phyloP scores from a whole-genome alignment of 768 basidiomycete genomes.

The Serendipita sp. region DNA sequence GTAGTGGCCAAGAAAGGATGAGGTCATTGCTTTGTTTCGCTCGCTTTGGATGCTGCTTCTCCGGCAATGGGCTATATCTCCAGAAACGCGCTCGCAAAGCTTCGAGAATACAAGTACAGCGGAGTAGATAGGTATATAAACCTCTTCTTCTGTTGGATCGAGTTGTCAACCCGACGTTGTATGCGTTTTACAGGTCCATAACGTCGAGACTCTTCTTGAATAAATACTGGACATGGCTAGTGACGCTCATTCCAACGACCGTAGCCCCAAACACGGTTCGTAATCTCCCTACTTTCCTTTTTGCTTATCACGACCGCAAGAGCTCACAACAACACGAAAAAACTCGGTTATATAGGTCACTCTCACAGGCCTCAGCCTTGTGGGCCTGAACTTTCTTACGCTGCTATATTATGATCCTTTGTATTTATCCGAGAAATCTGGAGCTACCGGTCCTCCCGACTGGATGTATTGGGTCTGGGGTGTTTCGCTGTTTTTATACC shows the following conservation, averaged over 20 bases:
- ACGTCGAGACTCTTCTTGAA: conserved; percentile 60
- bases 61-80: conserved; percentile 4
- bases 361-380: conserved; percentile 62
- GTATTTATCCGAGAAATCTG: conserved; percentile 53
- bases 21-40: background rate
- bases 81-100: background rate
- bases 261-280: conserved; percentile 82
- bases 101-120: background rate
- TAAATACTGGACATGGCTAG: conserved; percentile 85
- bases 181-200: conserved; percentile 37
- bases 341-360: conserved; percentile 52
- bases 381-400: conserved; percentile 71
- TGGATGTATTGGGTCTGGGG: conserved; percentile 94
- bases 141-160: background rate
- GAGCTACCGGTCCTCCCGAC: conserved; percentile 43
- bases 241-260: conserved; percentile 68
- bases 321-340: background rate
- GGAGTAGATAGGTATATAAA: background rate
- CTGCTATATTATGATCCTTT: conserved; percentile 70
- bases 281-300: conserved; percentile 7
- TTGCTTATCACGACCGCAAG: conserved; percentile 4
- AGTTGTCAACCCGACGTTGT: conserved; percentile 6
- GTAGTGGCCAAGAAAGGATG: background rate
- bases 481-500: conserved; percentile 77
- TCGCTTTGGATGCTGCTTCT: background rate